Base-by-base conservation (phyloP, 2,329 filamentous ascomycete species). In the Dactylonectria estremocensis region DNA sequence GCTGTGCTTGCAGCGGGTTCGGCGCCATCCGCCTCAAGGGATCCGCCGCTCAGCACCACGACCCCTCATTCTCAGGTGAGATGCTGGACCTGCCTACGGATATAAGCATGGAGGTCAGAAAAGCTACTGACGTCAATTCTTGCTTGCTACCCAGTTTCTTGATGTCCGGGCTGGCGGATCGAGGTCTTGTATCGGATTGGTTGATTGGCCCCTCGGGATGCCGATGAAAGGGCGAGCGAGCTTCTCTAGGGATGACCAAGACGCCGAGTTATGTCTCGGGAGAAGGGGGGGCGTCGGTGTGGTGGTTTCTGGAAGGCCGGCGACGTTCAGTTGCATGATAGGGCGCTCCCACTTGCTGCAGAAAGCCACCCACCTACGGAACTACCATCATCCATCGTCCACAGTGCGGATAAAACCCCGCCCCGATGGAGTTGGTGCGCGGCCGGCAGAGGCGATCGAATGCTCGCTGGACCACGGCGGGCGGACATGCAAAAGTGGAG, bases 381-480 rank as follows among this genome's bases (percentile, higher is more conserved):
- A 7, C 24, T 28, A 28, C 24, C 24, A 28, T 45, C 43, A 45
- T 33, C 37, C 61, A 33, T 33, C 48, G 56, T n/a, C 46, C 66
- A 68, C 66, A 68, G 66, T 68, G 66, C 64, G 64, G 40, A 49
- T 31, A 49, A 35, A 8, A 28, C 22, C 22, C 13, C n/a, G 24
- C 45, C 37, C 53, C 64, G 52, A 58, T 46, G 53, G 50, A 53
- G 52, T 40, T 53, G 57, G 35, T 60, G 57, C 35, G 58, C 33
- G 55, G 52, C 56, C 56, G 62, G 64, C 31, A 53, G 64, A 66
- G 64, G 64, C 64, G 64, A 66, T 61, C 45, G 49, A 49, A 53
- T 53, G 16, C 49, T 53, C 64, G 46, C 46, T 45, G 31, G 46
- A 49, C 37, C 45, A 22, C 40, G 55, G 43, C 52, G 48, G 63